Evolutionary conservation across 768 basidiomycete species (phyloP).

Genomic region (Suillus ampliporus): DNA sequence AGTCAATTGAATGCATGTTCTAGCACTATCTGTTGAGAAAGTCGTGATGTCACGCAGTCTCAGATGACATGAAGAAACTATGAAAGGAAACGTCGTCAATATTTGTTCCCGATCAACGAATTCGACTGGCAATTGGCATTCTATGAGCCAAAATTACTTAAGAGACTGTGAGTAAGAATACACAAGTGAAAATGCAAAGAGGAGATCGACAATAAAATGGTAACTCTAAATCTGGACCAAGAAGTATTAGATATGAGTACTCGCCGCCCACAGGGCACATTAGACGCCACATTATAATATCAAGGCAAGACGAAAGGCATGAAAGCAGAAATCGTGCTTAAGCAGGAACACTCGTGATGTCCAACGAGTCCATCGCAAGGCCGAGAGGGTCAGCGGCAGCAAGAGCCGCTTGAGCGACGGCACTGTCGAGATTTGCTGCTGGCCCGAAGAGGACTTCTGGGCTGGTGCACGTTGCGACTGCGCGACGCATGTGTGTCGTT

Average conservation of each 20-base stretch:
- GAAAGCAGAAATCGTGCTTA: constrained; percentile 17
- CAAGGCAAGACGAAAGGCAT: not conserved
- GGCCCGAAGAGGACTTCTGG: constrained; percentile 88
- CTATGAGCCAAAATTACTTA: too few relatives aligned
- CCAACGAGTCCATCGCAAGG: constrained; percentile 65
- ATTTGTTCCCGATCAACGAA: too few relatives aligned
- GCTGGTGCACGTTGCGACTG: constrained; percentile 92
- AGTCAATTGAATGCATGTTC: too few relatives aligned
- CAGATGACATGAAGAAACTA: too few relatives aligned
- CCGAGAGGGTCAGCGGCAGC: constrained; percentile 61
- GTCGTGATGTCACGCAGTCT: too few relatives aligned
- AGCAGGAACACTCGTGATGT: constrained; percentile 18
- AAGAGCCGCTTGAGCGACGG: constrained; percentile 40
- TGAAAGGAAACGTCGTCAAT: too few relatives aligned
- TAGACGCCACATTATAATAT: constrained; percentile 3
- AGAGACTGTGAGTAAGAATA: constrained; percentile 1
- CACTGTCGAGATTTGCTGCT: constrained; percentile 39
- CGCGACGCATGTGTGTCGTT: constrained; percentile 92
- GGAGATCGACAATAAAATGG: not conserved
- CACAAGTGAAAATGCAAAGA: constrained; percentile 6
- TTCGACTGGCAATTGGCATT: too few relatives aligned
- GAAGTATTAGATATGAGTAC: constrained; percentile 2
- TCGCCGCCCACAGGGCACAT: constrained; percentile 1
- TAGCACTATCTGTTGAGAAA: too few relatives aligned
- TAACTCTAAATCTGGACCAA: constrained; percentile 2